Base-by-base conservation (phyloP, 1,139 yeast genomes). In the Sugiyamaella paludigena region DNA sequence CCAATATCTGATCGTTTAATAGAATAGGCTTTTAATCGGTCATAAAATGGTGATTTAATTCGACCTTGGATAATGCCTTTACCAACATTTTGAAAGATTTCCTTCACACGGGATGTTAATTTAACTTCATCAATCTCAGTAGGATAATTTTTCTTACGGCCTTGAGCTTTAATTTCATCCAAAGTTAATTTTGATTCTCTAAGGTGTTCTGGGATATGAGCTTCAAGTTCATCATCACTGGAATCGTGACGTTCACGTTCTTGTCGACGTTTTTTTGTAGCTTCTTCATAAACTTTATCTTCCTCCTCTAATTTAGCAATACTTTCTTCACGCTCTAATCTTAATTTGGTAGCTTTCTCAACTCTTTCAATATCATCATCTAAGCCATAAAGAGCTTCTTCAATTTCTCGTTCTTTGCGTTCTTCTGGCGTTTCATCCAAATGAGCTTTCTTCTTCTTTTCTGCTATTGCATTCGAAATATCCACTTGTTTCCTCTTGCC, bases 1-100 rank as follows among this genome's bases (percentile, higher is more conserved):
- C 13, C 24, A 31, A 32, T 15, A 7, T 43, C 42, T 1, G 41
- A 36, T 16, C 43, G 13, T 12, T 16, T 15, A n/a, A 36, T 8
- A 4, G 47, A 27, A 32, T 30, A 43, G 28, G 36, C 27, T 15
- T 37, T 40, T 29, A 45, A 32, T 11, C 36, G 12, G 40, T 41
- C 45, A 29, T 36, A 34, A 43, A 36, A 41, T 10, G 45, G 42
- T 19, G 43, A 47, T 12, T 24, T 12, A 13, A 41, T 31, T 10
- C 15, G 16, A 24, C 37, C 42, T 13, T 19, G 36, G 10, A 36
- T 36, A 28, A 47, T 42, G 5, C 32, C 40, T 13, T 43, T 43
- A 27, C 35, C 42, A 27, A 36, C 24, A 19, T 30, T 30, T 34
- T 36, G n/a, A 38, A 40, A 36, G n/a, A n/a, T 24, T 9, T 24